Evolutionary conservation across 1,284 basidiomycete species (phyloP), one percentile per base, ranked within the genome.

Genomic region (Boletus sp.): DNA sequence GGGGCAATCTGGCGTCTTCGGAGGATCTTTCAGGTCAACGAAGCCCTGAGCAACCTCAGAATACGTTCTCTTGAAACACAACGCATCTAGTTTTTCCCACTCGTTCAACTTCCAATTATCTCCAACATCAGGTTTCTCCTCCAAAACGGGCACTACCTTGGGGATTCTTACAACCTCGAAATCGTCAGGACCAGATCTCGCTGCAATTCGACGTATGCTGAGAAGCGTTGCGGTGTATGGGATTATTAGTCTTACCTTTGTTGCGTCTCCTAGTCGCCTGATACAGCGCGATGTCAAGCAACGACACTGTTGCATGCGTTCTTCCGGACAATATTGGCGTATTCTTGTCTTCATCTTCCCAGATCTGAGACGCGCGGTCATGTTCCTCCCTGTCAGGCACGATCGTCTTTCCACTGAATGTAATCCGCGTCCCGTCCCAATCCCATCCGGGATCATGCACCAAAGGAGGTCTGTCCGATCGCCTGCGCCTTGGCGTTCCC

Each of bases 121-220:
- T 16, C 36, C 54, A 9, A 51, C 27, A 4, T 45, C 44, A 4
- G 23, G 23, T 2, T 37, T 40, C 37, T 40, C 51, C 16, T 60
- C 52, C 4, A 39, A 29, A 7, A 62, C 2, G 4, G 59, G 38
- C 8, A 66, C 30, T 8, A 59, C 50, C 9, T 22, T 50, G 12
- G 60, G 58, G n/a, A 59, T 2, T 25, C 54, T 44, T 23, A 59
- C 30, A 3, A 63, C 37, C 17, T 67, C 65, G 17, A 66, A 62
- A 36, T 57, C 61, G 2, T 35, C 50, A 9, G 45, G 16, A 23
- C 27, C 14, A 20, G 43, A 41, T 35, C 41, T 44, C 33, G 25
- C 60, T 65, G 27, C 19, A 36, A 41, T 41, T 27, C 3, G 7
- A 35, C 8, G 10, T 25, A 5, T 9, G 17, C 3, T 50, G 8